Base-by-base conservation (phyloP, 768 basidiomycete species). In the Vararia minispora region DNA sequence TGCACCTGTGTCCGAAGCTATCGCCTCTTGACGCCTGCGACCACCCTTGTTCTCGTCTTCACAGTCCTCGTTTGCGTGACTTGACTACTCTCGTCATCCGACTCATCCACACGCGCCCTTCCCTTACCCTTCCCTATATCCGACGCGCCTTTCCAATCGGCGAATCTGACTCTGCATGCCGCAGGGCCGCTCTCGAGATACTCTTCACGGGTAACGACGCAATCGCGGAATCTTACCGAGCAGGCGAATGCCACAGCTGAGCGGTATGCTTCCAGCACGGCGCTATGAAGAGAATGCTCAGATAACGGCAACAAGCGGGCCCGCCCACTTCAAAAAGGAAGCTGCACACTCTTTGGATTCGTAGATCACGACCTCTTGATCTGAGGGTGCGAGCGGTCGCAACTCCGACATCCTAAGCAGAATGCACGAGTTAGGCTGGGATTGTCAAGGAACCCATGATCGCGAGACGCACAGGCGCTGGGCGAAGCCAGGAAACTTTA, bases 171-270 rank as follows among this genome's bases (percentile, higher is more conserved):
- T 46, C 86, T 71, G 42, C 75, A 75, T 40, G 81, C 80, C 42
- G 65, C 72, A 47, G 76, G 81, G 25, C 91, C 91, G 43, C 70
- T 71, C 60, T 97, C 91, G 34, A 74, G 63, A 59, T 94, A 97
- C 55, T 97, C 90, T 33, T 72, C 74, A 30, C 82, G 65, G 4
- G 87, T 87, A 44, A 89, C 74, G 22, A 74, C 68, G 14, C 63
- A 60, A 23, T 64, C 58, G 1, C 62, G 36, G 47, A 82, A 79
- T 28, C 64, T 63, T 18, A 74, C 60, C 14, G 63, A 61, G 36
- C 58, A 64, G 18, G 75, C 72, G 47, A 86, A 77, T 12, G 68
- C 60, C 37, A 72, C 53, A 0, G 79, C 79, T 39, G 76, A 68
- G 36, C 61, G 58, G 58, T 83, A 81, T 2, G 72, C 70, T 61